Evolutionary conservation across 345 rosid genomes (phyloP).

Genomic region (Lepidium aucheri): DNA sequence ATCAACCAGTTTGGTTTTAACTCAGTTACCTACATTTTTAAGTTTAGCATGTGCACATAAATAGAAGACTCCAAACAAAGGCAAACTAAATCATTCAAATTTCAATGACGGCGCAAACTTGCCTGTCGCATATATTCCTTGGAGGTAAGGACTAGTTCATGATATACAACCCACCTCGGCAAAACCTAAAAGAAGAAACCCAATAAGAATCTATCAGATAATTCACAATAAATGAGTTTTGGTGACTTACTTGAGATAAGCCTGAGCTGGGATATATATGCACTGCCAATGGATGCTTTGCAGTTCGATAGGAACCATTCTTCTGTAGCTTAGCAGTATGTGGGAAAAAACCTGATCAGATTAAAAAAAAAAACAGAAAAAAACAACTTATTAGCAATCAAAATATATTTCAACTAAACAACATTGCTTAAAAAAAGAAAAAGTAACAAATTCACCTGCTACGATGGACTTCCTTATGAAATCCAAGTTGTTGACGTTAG

Average conservation of each 20-base stretch:
- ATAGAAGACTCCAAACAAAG: neutral
- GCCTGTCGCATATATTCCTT: conserved; percentile 90
- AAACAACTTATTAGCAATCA: neutral
- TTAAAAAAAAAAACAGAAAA: too few species aligned
- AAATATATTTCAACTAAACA: neutral
- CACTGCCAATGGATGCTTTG: neutral
- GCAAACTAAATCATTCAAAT: neutral
- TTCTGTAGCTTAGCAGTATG: neutral
- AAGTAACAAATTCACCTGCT: neutral
- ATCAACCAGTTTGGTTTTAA: conserved; percentile 90
- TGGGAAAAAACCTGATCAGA: neutral
- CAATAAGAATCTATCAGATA: too few species aligned
- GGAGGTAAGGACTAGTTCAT: conserved; percentile 72
- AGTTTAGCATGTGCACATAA: neutral
- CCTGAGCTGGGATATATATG: neutral
- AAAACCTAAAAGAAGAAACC: conserved; percentile 35
- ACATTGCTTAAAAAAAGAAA: neutral
- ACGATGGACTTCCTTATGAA: neutral
- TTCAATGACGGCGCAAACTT: neutral
- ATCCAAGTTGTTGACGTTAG: neutral
- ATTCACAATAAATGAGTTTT: too few species aligned
- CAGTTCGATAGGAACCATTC: neutral
- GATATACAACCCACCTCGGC: conserved; percentile 83
- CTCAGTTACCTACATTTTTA: conserved; percentile 52
- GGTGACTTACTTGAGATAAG: neutral